Evolutionary conservation across 345 rosid genomes (phyloP), one percentile per base, ranked within the genome.

Genomic region (Citropsis articulata): DNA sequence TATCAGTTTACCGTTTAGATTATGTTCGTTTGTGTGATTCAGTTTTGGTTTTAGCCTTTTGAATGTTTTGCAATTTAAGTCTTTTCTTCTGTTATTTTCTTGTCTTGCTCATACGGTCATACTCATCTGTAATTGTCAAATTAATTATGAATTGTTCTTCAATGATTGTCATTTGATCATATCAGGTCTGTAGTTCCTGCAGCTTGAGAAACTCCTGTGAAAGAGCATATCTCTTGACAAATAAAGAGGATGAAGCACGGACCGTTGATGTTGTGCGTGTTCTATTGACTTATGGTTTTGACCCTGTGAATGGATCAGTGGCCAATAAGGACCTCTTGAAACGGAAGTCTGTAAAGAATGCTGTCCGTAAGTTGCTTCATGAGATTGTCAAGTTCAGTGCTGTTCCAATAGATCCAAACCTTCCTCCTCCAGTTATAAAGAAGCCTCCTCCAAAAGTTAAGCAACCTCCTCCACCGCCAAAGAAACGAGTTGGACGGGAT

Each of bases 151-250:
- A 56, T 55, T 68, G 75, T 76, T 74, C 80, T 60, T 77, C 35
- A 70, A 33, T 77, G 63, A 66, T 83, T 72, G 77, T 65, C 40
- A 35, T 71, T 70, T 75, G 45, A 81, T 72, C 80, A 71, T 82
- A 82, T 79, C 92, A 96, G 99, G 93, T 96, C 77, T 96, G 98
- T 84, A 94, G 99, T 83, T 89, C 90, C 79, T 96, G 99, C 87
- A 90, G 91, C 81, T 86, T 96, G 85, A 94, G 99, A 83, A 92
- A 83, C 82, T 85, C 97, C 42, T 96, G 99, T 77, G 97, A 91
- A 60, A 90, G 84, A 82, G 99, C 92, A 21, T 96, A 87, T 87
- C 90, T 96, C 62, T 35, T 90, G 69, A 89, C 98, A 36, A 93
- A 94, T 77, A 96, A 91, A 83, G 98, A 96, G 91, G 98, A 94